Evolutionary conservation across 148 eudicot species (phyloP), one percentile per base, ranked within the genome.

Genomic region (Oxyria digyna): DNA sequence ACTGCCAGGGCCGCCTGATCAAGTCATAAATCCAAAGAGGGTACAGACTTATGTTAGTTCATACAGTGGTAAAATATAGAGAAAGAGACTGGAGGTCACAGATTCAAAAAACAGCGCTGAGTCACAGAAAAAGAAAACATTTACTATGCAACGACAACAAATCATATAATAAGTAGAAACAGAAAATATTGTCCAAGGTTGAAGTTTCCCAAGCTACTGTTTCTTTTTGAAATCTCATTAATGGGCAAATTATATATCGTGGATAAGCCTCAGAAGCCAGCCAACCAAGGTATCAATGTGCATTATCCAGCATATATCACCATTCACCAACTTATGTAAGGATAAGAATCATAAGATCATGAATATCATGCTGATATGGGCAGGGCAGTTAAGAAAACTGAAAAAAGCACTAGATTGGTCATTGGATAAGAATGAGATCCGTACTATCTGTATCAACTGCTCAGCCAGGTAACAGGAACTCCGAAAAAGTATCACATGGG

Each of bases 1-100:
- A 71, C 83, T 76, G 46, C 83, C 83, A 64, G 80, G 83, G 0
- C 80, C 83, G 41, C 83, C 83, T 80, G 35, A 59, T 23, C 43
- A 42, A 27, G 69, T 35, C 0, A 63, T 32, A 55, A 67, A 27
- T 41, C 9, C 65, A 59, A 59, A 6, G 20, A 59, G 18, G 31
- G 17, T 38, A 27, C 20, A 15, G 37, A 59, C 37, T 59, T 59
- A 5, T 21, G 46, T 20, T 41, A 43, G 50, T 38, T 35, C 26
- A 1, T 41, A 20, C 4, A 12, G 17, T 67, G 15, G 6, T 24
- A 17, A 14, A 41, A 6, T 13, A 49, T 31, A 46, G 62, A 29
- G 37, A 48, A 31, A 31, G n/a, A 29, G 26, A 29, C 15, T 29
- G 62, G 32, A 15, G 32, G 11, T 10, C 35, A 29, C 9, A 31